A percentile compares a stretch with the other conserved stretches of the same genome.
These are phyloP conservation scores for Pisolithus thermaeus DNA, from an alignment of 1,284 basidiomycete genomes.

Conservation along the genomic window DNA sequence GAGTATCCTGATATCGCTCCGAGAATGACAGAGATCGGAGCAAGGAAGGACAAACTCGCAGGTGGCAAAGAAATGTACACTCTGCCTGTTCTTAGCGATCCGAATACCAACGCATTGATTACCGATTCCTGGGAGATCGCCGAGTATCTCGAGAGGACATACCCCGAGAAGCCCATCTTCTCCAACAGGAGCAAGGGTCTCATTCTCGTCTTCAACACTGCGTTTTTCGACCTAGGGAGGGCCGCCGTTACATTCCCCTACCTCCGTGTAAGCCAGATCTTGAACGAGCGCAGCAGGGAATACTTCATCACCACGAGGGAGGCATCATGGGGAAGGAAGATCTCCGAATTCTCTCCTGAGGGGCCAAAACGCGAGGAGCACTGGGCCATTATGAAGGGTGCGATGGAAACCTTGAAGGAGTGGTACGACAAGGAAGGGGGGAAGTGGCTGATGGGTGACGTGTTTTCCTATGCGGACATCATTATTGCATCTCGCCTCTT, in stretches of 20 bases:
- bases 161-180: constrained; percentile 36
- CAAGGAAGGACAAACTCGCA: constrained; percentile 11
- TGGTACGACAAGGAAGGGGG: constrained; percentile 17
- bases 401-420: constrained; percentile 6
- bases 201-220: constrained; percentile 25
- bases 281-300: constrained; percentile 19
- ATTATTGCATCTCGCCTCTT: constrained; percentile 11
- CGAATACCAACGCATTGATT: constrained; percentile 27
- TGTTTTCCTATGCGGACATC: constrained; percentile 28
- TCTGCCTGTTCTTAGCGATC: constrained; percentile 30
- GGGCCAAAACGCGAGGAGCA: constrained; percentile 19
- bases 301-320: constrained; percentile 10
- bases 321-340: not conserved
- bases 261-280: constrained; percentile 11
- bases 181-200: constrained; percentile 28
- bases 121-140: constrained; percentile 35
- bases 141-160: constrained; percentile 40
- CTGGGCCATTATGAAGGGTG: constrained; percentile 14
- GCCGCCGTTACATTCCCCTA: constrained; percentile 5
- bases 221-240: constrained; percentile 1
- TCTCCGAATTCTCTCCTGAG: constrained; percentile 21
- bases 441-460: constrained; percentile 22
- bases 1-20: constrained; percentile 27
- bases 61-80: constrained; percentile 22
- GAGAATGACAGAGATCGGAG: constrained; percentile 24